phyloP scores from a whole-genome alignment of 2,329 filamentous ascomycete genomes.

The Arachnopeziza araneosa region DNA sequence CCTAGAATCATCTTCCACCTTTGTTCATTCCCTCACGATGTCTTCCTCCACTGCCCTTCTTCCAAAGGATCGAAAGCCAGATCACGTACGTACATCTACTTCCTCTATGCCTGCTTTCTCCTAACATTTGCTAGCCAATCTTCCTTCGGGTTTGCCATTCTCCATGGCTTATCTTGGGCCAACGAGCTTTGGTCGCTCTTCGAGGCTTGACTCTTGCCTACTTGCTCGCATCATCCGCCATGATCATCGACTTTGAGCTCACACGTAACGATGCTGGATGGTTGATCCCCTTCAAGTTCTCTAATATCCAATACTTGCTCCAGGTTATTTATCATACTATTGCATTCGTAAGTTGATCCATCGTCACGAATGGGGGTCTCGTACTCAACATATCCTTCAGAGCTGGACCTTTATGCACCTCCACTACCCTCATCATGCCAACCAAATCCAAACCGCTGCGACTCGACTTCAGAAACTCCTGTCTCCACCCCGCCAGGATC shows the following conservation, averaged over 20 bases:
- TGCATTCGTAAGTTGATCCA: slow-evolving; percentile 24
- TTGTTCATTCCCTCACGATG: slow-evolving; percentile 17
- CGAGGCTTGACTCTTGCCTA: slow-evolving; percentile 23
- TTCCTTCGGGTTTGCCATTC: slow-evolving; percentile 32
- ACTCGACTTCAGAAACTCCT: slow-evolving; percentile 20
- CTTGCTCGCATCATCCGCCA: slow-evolving; percentile 18
- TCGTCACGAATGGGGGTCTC: background rate
- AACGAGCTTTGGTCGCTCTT: slow-evolving; percentile 24
- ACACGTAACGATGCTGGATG: slow-evolving; percentile 14
- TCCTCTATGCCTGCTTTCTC: background rate
- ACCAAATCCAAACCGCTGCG: slow-evolving; percentile 7
- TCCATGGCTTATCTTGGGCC: slow-evolving; percentile 28
- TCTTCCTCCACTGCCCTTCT: slow-evolving; percentile 32
- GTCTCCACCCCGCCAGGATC: slow-evolving; percentile 22
- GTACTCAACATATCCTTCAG: slow-evolving; percentile 12
- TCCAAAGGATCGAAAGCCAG: slow-evolving; percentile 20
- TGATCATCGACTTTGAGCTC: slow-evolving; percentile 26
- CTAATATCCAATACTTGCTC: slow-evolving; percentile 26
- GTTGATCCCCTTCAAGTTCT: slow-evolving; percentile 26
- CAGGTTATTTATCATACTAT: slow-evolving; percentile 28
- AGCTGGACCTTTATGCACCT: slow-evolving; percentile 32
- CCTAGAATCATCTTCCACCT: background rate
- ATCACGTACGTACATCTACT: slow-evolving; percentile 20
- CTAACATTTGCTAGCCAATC: slow-evolving; percentile 24
- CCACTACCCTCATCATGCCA: slow-evolving; percentile 26